Conservation (phyloP, 2,329 filamentous ascomycete species). For the Penicillium sp. region DNA sequence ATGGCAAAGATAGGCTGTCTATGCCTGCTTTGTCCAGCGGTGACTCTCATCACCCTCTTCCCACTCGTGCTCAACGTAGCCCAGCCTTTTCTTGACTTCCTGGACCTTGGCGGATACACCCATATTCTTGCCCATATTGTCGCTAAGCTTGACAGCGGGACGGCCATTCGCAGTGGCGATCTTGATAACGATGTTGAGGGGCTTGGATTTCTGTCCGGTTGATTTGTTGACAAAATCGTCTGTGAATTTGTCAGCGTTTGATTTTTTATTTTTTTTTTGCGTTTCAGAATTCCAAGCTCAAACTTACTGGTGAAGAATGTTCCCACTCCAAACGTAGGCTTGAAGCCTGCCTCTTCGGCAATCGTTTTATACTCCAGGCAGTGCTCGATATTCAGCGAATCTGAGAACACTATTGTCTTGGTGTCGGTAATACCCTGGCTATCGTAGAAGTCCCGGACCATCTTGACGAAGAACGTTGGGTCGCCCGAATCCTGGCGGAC, state of each 20-base stretch:
- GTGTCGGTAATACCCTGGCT: slow-evolving; percentile 68
- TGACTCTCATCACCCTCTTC: slow-evolving; percentile 76
- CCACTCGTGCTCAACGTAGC: slow-evolving; percentile 85
- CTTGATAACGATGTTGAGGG: slow-evolving; percentile 98
- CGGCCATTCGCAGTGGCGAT: slow-evolving; percentile 78
- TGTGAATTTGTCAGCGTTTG: slow-evolving; percentile 23
- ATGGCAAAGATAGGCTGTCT: not conserved
- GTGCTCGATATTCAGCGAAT: slow-evolving; percentile 85
- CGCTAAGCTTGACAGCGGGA: slow-evolving; percentile 86
- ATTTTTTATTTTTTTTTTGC: not conserved
- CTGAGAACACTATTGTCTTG: slow-evolving; percentile 93
- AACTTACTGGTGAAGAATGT: slow-evolving; percentile 80
- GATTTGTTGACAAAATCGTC: slow-evolving; percentile 77
- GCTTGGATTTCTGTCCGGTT: slow-evolving; percentile 77
- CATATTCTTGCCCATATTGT: slow-evolving; percentile 92
- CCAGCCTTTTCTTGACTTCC: slow-evolving; percentile 78
- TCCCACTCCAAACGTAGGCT: slow-evolving; percentile 87
- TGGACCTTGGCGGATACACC: slow-evolving; percentile 76
- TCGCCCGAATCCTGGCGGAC: slow-evolving; percentile 90
- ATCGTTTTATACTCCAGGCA: slow-evolving; percentile 87
- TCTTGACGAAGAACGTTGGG: slow-evolving; percentile 72
- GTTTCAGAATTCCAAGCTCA: not conserved
- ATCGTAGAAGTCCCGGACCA: slow-evolving; percentile 80
- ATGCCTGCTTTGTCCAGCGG: slow-evolving; percentile 62
- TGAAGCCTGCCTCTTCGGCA: slow-evolving; percentile 76